phyloP scores from a whole-genome alignment of 2,329 filamentous ascomycete species.

The Colletotrichum ledebouriae region DNA sequence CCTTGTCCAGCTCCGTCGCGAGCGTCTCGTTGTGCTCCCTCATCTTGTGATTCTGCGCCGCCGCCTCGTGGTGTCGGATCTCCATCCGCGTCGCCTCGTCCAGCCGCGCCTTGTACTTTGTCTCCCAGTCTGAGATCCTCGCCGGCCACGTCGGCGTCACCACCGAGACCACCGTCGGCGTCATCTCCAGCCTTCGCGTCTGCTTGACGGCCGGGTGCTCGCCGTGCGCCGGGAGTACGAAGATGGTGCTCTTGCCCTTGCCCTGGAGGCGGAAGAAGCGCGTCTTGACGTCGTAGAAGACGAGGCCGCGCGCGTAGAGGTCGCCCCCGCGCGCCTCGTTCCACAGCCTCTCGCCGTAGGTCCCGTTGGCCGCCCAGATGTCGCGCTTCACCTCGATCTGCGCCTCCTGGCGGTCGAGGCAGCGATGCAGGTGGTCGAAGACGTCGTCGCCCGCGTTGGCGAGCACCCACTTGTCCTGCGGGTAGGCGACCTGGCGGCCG shows the following conservation, averaged over 20 bases:
- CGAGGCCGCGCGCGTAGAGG: slow-evolving; percentile 59
- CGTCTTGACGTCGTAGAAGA: slow-evolving; percentile 63
- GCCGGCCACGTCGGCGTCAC: slow-evolving; percentile 47
- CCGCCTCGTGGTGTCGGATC: slow-evolving; percentile 37
- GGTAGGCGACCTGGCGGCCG: slow-evolving; percentile 65
- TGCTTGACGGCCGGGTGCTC: slow-evolving; percentile 59
- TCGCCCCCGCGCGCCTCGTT: slow-evolving; percentile 46
- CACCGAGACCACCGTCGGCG: slow-evolving; percentile 55
- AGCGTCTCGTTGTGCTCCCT: slow-evolving; percentile 34
- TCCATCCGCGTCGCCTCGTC: slow-evolving; percentile 41
- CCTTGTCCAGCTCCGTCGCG: slow-evolving; percentile 33
- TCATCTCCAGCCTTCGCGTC: slow-evolving; percentile 59
- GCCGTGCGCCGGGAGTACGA: slow-evolving; percentile 65
- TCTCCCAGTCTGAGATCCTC: slow-evolving; percentile 51
- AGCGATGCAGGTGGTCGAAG: slow-evolving; percentile 59
- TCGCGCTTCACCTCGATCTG: slow-evolving; percentile 52
- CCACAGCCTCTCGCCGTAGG: slow-evolving; percentile 57
- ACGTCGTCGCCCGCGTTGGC: slow-evolving; percentile 68
- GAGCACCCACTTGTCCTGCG: slow-evolving; percentile 69
- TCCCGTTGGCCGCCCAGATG: slow-evolving; percentile 54
- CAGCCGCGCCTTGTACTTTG: slow-evolving; percentile 45
- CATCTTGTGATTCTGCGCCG: slow-evolving; percentile 41
- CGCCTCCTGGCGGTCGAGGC: slow-evolving; percentile 62
- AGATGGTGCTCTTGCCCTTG: slow-evolving; percentile 61
- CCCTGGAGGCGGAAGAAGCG: slow-evolving; percentile 66